phyloP scores from a whole-genome alignment of 2,329 filamentous ascomycete species.

The Metarhizium sp. region DNA sequence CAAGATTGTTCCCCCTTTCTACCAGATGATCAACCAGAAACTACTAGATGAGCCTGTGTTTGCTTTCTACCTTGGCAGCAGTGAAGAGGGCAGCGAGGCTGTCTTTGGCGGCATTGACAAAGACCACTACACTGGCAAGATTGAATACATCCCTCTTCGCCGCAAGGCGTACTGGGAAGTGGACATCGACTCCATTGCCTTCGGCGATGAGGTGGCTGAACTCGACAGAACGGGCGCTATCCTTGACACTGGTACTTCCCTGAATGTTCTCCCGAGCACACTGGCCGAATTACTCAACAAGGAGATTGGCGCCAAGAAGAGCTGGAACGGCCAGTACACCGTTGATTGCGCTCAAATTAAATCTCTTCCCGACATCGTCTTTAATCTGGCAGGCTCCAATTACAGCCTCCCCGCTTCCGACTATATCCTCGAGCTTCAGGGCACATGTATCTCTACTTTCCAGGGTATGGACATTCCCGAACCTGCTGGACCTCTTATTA shows the following conservation, averaged over 20 bases:
- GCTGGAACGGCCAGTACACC: slow-evolving; percentile 92
- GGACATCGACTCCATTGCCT: slow-evolving; percentile 82
- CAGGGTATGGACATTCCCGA: slow-evolving; percentile 92
- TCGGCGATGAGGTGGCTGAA: slow-evolving; percentile 77
- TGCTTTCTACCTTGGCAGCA: slow-evolving; percentile 84
- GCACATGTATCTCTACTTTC: slow-evolving; percentile 94
- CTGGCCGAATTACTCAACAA: slow-evolving; percentile 95
- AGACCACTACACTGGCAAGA: slow-evolving; percentile 71
- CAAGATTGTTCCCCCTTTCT: slow-evolving; percentile 88
- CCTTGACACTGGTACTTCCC: slow-evolving; percentile 94
- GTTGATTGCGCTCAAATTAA: slow-evolving; percentile 81
- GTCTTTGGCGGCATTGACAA: slow-evolving; percentile 85
- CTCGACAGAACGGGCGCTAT: slow-evolving; percentile 94
- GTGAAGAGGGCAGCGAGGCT: slow-evolving; percentile 69
- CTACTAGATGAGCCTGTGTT: slow-evolving; percentile 89
- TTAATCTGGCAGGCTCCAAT: slow-evolving; percentile 83
- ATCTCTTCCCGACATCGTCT: slow-evolving; percentile 80
- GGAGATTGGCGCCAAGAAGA: slow-evolving; percentile 97
- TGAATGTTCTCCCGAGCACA: slow-evolving; percentile 86
- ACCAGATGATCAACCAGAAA: slow-evolving; percentile 86
- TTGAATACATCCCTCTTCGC: slow-evolving; percentile 88
- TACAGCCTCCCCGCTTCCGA: slow-evolving; percentile 84
- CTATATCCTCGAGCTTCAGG: slow-evolving; percentile 93
- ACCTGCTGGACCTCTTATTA: slow-evolving; percentile 83
- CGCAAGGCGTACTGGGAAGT: slow-evolving; percentile 99